Evolutionary conservation across 75 land plant genomes (phyloP).

Genomic region (Selaginella tamariscina): DNA sequence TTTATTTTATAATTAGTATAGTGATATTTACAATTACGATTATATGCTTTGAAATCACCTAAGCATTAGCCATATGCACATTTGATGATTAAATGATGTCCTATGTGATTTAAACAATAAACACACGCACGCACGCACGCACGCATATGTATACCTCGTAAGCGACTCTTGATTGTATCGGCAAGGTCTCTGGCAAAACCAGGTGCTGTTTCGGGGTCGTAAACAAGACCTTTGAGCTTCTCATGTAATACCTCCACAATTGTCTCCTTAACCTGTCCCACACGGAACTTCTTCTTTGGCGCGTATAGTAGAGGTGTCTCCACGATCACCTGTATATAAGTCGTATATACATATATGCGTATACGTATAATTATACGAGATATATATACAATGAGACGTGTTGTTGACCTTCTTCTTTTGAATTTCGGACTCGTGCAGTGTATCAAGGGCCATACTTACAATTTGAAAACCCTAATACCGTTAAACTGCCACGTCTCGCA

Average conservation of each 20-base stretch:
- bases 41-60: too few species aligned
- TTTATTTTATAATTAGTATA: too few species aligned
- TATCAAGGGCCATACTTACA: not conserved
- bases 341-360: too few species aligned
- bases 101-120: too few species aligned
- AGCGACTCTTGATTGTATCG: conserved; percentile 17
- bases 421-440: not conserved
- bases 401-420: not conserved
- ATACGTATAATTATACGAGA: not conserved
- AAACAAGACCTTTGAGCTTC: conserved; percentile 18
- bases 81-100: too few species aligned
- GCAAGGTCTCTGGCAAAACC: conserved; percentile 19
- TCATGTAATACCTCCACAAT: conserved; percentile 18
- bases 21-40: too few species aligned
- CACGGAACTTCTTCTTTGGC: conserved; percentile 14
- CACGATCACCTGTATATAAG: not conserved
- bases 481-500: not conserved
- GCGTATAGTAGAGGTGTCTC: conserved; percentile 15
- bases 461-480: not conserved
- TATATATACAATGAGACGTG: not conserved
- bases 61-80: too few species aligned
- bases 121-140: too few species aligned
- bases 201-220: conserved; percentile 31
- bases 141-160: conserved; percentile 28
- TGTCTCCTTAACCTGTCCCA: conserved; percentile 26